Conservation (phyloP, 495 filamentous ascomycete species). For the Jackrogersella minutella region DNA sequence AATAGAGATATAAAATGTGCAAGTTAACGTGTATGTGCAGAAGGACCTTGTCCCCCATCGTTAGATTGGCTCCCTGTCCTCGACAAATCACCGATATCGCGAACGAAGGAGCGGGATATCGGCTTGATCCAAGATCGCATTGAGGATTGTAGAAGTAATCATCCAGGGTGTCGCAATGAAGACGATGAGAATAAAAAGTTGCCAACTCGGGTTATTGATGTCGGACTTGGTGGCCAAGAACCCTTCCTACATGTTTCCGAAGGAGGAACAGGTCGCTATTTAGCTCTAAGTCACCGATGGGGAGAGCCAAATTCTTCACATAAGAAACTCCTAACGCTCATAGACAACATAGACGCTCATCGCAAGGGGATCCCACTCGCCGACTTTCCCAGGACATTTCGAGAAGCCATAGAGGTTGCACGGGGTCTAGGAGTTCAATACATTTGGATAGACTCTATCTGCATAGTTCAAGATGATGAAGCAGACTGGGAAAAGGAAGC, state of each 20-base stretch:
- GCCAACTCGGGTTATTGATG: conserved; percentile 13
- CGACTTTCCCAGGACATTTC: conserved; percentile 8
- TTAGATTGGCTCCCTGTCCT: conserved; percentile 2
- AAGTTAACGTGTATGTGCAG: background rate
- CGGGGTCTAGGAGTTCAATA: background rate
- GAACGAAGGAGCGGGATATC: conserved; percentile 7
- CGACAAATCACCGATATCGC: background rate
- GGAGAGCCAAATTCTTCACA: conserved; percentile 7
- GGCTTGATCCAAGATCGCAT: conserved; percentile 1
- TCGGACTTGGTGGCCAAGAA: background rate
- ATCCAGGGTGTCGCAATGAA: background rate
- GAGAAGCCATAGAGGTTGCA: conserved; percentile 3
- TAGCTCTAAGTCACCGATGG: conserved; percentile 16
- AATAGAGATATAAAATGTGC: background rate
- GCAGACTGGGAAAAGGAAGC: conserved; percentile 37
- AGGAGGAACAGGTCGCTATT: background rate
- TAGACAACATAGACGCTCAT: background rate
- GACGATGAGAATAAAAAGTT: background rate
- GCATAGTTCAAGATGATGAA: conserved; percentile 8
- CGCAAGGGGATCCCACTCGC: background rate
- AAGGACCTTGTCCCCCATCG: background rate
- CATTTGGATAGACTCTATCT: conserved; percentile 19
- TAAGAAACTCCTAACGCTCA: background rate
- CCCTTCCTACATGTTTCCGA: conserved; percentile 6
- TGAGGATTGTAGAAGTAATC: background rate